Evolutionary conservation across 495 filamentous ascomycete genomes (phyloP).

Genomic region (Aspergillus avenaceus): DNA sequence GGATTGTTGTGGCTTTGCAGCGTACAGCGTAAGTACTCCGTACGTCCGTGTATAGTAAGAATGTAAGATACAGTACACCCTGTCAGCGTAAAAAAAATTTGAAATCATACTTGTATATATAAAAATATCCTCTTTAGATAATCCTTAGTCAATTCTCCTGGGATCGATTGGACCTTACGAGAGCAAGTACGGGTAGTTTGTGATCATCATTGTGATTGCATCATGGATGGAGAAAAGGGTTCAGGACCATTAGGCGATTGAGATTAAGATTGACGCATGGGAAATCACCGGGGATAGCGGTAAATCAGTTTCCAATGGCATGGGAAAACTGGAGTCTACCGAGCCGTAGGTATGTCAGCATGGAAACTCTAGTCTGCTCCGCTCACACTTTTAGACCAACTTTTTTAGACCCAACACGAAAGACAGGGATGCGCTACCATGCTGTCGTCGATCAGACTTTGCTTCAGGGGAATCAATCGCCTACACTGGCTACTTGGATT

Average conservation of each 20-base stretch:
- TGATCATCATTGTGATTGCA: neutral
- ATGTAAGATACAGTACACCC: too few species aligned
- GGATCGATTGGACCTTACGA: neutral
- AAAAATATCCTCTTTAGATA: neutral
- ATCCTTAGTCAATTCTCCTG: neutral
- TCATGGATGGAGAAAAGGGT: neutral
- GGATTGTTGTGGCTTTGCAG: neutral
- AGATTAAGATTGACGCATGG: slow-evolving; percentile 1
- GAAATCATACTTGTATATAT: neutral
- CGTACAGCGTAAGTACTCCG: too few species aligned
- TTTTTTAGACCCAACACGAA: neutral
- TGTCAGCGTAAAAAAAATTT: neutral
- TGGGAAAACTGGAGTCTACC: neutral
- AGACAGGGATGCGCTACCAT: neutral
- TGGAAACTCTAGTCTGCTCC: neutral
- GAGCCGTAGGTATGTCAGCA: neutral
- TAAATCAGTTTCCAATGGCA: neutral
- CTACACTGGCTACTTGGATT: neutral
- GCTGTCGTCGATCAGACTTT: neutral
- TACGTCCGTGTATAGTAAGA: too few species aligned
- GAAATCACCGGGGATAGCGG: neutral
- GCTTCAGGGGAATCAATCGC: neutral
- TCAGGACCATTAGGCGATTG: neutral
- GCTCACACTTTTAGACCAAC: neutral
- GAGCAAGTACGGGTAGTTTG: neutral